These are phyloP conservation scores for Scenedesmus sp. DNA, from an alignment of 163 green algal species.

Conservation along the genomic window DNA sequence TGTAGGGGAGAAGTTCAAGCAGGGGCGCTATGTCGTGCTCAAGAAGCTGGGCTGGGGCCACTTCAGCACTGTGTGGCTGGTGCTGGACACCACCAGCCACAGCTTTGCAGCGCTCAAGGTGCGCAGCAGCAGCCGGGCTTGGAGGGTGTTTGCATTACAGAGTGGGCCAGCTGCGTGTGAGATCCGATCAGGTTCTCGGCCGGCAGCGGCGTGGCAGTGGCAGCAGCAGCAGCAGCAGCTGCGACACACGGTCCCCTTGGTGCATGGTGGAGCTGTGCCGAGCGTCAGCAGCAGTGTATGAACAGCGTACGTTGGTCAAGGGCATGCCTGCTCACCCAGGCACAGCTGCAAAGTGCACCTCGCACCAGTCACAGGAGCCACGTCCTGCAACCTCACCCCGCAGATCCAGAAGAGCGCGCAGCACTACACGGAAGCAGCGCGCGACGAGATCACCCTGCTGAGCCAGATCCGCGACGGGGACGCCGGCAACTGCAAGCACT, in stretches of 20 bases:
- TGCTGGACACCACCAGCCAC: constrained; percentile 77
- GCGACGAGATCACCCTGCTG: constrained; percentile 96
- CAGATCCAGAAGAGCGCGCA: constrained; percentile 93
- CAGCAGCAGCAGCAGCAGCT: not conserved
- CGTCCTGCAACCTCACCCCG: not conserved
- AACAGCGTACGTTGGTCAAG: no score
- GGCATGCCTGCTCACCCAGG: not conserved
- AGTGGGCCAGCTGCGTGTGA: no score
- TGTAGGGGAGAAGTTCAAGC: constrained; percentile 93
- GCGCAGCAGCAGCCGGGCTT: not conserved
- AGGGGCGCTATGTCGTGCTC: constrained; percentile 93
- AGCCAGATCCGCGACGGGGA: constrained; percentile 84
- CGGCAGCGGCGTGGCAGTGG: not conserved
- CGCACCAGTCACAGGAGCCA: not conserved
- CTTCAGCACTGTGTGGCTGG: constrained; percentile 99
- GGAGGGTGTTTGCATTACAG: no score
- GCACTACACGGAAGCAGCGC: constrained; percentile 98
- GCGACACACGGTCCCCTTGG: not conserved
- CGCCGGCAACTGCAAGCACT: constrained; percentile 80
- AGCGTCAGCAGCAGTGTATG: no score
- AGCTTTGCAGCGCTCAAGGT: constrained; percentile 57
- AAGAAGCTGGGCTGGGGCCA: constrained; percentile 99
- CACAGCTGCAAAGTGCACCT: not conserved
- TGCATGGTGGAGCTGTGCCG: not conserved
- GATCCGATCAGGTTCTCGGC: not conserved